phyloP scores from a whole-genome alignment of 495 filamentous ascomycete species.

The Stereocaulon alpinum region DNA sequence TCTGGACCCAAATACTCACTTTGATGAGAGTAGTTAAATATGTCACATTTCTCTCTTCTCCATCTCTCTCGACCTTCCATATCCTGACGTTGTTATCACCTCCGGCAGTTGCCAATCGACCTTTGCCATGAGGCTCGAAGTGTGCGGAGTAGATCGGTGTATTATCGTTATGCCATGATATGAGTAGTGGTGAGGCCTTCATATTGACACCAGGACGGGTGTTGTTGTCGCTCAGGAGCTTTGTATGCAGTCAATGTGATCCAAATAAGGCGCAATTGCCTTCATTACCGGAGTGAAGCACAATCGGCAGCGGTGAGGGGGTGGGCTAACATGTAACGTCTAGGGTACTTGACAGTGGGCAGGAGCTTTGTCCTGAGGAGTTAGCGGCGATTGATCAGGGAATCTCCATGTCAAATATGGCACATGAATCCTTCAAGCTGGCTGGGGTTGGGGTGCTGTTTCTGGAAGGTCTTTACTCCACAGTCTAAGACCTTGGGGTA shows the following conservation, averaged over 20 bases:
- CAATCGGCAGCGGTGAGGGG: slow-evolving; percentile 1
- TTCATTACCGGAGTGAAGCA: neutral
- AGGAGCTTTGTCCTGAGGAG: neutral
- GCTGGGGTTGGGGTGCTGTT: neutral
- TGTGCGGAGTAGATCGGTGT: slow-evolving; percentile 90
- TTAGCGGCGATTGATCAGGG: neutral
- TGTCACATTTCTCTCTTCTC: slow-evolving; percentile 77
- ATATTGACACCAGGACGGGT: slow-evolving; percentile 39
- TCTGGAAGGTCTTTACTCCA: neutral
- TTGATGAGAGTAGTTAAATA: slow-evolving; percentile 86
- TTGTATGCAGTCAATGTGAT: neutral
- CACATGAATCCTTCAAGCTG: neutral
- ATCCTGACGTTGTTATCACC: slow-evolving; percentile 95
- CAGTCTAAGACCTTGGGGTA: neutral
- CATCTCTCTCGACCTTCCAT: slow-evolving; percentile 79
- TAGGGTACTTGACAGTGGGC: neutral
- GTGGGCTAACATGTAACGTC: neutral
- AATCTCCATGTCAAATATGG: neutral
- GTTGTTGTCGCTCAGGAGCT: neutral
- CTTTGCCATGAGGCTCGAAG: slow-evolving; percentile 90
- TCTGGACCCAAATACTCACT: neutral
- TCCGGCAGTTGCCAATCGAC: slow-evolving; percentile 83
- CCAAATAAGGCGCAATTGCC: neutral
- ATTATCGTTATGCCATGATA: slow-evolving; percentile 95
- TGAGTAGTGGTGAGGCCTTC: slow-evolving; percentile 84